Percentiles rank a stretch among this genome's conserved stretches.
phyloP scores from a whole-genome alignment of 2,329 filamentous ascomycete genomes.

The Fusarium tricinctum region DNA sequence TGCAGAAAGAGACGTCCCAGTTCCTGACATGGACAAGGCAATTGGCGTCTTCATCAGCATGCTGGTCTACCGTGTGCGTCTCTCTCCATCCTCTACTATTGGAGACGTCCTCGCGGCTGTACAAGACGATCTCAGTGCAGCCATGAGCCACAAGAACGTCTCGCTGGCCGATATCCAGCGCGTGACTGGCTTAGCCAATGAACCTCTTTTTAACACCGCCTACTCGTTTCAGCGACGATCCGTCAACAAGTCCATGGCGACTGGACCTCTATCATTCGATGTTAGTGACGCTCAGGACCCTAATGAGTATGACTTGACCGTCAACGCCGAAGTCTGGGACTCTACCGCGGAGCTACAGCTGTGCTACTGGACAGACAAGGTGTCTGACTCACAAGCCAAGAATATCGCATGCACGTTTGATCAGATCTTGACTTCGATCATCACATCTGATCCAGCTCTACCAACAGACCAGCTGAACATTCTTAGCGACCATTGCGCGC shows the following conservation, averaged over 20 bases:
- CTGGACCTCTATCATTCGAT: constrained; percentile 31
- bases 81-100: constrained; percentile 1
- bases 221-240: constrained; percentile 44
- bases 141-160: constrained; percentile 25
- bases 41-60: constrained; percentile 41
- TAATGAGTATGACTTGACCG: constrained; percentile 42
- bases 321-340: constrained; percentile 46
- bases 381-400: constrained; percentile 36
- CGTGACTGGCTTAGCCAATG: constrained; percentile 1
- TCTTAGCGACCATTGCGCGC: constrained; percentile 20
- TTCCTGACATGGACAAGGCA: constrained; percentile 18
- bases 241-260: constrained; percentile 27
- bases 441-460: background rate
- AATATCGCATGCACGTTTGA: constrained; percentile 42
- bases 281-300: constrained; percentile 32
- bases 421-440: constrained; percentile 30
- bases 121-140: constrained; percentile 10
- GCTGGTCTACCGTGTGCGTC: constrained; percentile 23
- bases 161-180: constrained; percentile 30
- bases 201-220: constrained; percentile 42
- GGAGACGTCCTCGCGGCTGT: background rate
- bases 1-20: constrained; percentile 17
- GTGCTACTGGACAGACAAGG: constrained; percentile 45
- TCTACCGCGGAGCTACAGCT: constrained; percentile 35
- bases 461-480: constrained; percentile 39